Conservation (phyloP, 2,329 filamentous ascomycete species). For the Colletotrichum incanum region DNA sequence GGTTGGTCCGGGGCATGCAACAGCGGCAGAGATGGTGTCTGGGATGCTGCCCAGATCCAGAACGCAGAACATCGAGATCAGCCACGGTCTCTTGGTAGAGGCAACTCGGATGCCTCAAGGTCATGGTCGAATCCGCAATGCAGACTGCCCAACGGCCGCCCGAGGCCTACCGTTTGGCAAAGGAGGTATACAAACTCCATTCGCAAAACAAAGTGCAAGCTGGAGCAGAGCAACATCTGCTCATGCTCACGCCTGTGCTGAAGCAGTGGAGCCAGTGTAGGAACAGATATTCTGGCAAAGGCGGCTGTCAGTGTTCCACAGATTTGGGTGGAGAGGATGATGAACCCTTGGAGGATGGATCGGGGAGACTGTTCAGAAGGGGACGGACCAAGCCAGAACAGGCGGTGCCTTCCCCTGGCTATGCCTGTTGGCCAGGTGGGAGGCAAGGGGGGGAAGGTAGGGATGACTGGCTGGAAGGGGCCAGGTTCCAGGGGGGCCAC, state of each 20-base stretch:
- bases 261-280: neutral
- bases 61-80: slow-evolving; percentile 1
- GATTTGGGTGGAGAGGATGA: slow-evolving; percentile 25
- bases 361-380: slow-evolving; percentile 30
- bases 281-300: slow-evolving; percentile 29
- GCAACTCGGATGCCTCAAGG: neutral
- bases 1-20: slow-evolving; percentile 1
- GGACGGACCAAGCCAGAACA: slow-evolving; percentile 33
- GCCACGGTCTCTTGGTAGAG: too few relatives aligned
- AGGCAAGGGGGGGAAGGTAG: slow-evolving; percentile 34
- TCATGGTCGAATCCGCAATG: neutral
- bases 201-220: neutral
- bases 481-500: slow-evolving; percentile 16
- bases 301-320: slow-evolving; percentile 37
- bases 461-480: slow-evolving; percentile 37
- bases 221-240: neutral
- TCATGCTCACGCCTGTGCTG: neutral
- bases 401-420: slow-evolving; percentile 28
- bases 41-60: neutral
- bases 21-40: neutral
- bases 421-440: slow-evolving; percentile 37
- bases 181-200: neutral
- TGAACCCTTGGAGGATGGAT: slow-evolving; percentile 41
- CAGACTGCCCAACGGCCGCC: neutral
- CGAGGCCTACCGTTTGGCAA: neutral